Base-by-base conservation (phyloP, 2,329 filamentous ascomycete genomes). In the Teratosphaeria nubilosa region DNA sequence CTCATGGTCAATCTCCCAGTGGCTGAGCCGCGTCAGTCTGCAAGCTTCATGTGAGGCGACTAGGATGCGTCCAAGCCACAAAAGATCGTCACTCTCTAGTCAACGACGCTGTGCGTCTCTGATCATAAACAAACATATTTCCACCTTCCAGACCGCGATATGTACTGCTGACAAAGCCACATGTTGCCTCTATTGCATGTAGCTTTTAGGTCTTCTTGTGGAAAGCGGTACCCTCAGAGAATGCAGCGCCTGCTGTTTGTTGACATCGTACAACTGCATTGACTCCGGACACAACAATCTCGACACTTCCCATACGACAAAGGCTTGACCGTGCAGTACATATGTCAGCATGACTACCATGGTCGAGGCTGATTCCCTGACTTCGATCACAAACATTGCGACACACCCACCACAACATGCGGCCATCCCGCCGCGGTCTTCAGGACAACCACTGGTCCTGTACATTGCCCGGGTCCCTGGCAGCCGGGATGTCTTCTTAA, bases 391-490 rank as follows among this genome's bases (percentile, higher is more conserved):
- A 63, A 77, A 82, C 50, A 82, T 96, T 62, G 92, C 94, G 62
- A 82, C 87, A 55, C 90, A 95, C 68, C 94, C 92, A n/a, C 92
- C 94, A 53, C 82, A 86, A 66, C 94, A 95, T 72, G 90, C 90
- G 54, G 82, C 87, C 67, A 89, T 89, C 69, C 87, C 89, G 5
- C 83, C 85, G 2, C 85, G 87, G 2, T 85, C 87, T 64, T 76
- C 81, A 66, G 82, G 86, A 62, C 84, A 90, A 54, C 85, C 90
- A 3, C 74, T 97, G 55, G 85, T 86, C 2, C 81, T 99, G 48
- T 99, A 99, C 74, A 95, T 99, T 64, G 90, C 92, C 37, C 81
- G 92, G 64, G 92, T 99, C 0, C 94, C 94, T 1, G 92, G 92
- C 24, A 95, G 88, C 62, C 84, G 86, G 85, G 92, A 96, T 79